Percentiles rank a stretch among this genome's conserved stretches.
Evolutionary conservation across 257 asterid species (phyloP).

Genomic region (Fraxinus quadrangulata): DNA sequence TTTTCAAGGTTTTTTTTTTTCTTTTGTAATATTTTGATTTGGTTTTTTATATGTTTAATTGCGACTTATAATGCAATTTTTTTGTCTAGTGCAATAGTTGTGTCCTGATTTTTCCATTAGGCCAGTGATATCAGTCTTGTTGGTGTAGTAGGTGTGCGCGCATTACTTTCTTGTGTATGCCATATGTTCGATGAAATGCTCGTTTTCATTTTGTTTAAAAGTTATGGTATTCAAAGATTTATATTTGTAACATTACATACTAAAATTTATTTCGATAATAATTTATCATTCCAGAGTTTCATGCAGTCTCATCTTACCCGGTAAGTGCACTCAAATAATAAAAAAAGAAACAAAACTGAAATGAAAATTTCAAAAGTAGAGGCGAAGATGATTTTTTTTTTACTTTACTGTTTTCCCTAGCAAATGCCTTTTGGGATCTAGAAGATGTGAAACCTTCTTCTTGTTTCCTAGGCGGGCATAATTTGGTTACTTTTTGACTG

Average conservation of each 20-base stretch:
- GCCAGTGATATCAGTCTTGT: neutral
- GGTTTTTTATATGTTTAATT: neutral
- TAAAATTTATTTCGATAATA: neutral
- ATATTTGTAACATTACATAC: neutral
- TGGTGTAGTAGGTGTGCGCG: neutral
- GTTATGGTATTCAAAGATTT: neutral
- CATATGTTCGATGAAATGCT: conserved; percentile 42
- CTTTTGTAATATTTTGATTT: neutral
- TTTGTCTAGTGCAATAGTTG: neutral
- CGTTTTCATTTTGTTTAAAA: conserved; percentile 6
- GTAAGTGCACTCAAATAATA: too few relatives aligned
- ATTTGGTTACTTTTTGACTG: neutral
- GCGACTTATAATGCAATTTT: neutral
- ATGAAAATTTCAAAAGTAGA: neutral
- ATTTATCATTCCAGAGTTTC: neutral
- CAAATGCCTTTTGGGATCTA: neutral
- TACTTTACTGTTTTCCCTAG: neutral
- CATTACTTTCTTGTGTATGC: conserved; percentile 18
- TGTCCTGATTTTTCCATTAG: neutral
- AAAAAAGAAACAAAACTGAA: too few relatives aligned
- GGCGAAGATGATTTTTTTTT: neutral
- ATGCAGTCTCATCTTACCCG: too few relatives aligned
- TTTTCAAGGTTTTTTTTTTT: neutral
- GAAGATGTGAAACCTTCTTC: neutral
- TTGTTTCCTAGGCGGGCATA: too few relatives aligned